A percentile compares a stretch with the other conserved stretches of the same genome.
These are phyloP conservation scores for Botryotinia globosa DNA, from an alignment of 2,329 filamentous ascomycete genomes.

Conservation along the genomic window DNA sequence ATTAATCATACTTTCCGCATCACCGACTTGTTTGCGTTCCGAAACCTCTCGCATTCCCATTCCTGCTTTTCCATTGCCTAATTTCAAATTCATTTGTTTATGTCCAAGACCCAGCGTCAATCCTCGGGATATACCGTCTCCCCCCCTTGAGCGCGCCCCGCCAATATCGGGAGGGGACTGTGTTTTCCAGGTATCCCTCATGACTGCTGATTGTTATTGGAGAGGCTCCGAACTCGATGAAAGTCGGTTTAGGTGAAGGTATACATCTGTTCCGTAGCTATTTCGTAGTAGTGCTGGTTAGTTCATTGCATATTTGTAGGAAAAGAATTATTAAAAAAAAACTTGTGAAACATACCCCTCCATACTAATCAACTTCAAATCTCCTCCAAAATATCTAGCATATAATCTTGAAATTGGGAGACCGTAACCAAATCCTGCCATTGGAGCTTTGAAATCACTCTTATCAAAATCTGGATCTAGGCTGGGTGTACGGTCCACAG, in stretches of 20 bases:
- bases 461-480: slow-evolving; percentile 98
- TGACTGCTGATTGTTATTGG: slow-evolving; percentile 83
- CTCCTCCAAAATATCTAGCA: slow-evolving; percentile 94
- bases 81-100: slow-evolving; percentile 61
- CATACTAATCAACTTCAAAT: slow-evolving; percentile 98
- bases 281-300: slow-evolving; percentile 28
- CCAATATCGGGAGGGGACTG: background rate
- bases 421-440: slow-evolving; percentile 99
- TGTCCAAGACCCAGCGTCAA: slow-evolving; percentile 55
- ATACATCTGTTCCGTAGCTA: slow-evolving; percentile 97
- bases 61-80: slow-evolving; percentile 49
- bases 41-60: slow-evolving; percentile 63
- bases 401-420: slow-evolving; percentile 92
- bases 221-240: slow-evolving; percentile 94
- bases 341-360: slow-evolving; percentile 69
- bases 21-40: slow-evolving; percentile 85
- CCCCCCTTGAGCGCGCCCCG: slow-evolving; percentile 39
- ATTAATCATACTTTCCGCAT: slow-evolving; percentile 75
- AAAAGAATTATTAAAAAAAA: slow-evolving; percentile 19
- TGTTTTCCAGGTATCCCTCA: slow-evolving; percentile 56
- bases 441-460: slow-evolving; percentile 97
- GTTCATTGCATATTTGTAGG: slow-evolving; percentile 3
- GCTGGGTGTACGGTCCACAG: slow-evolving; percentile 91
- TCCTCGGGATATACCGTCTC: slow-evolving; percentile 58
- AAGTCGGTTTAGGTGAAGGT: slow-evolving; percentile 93